Evolutionary conservation across 2,329 filamentous ascomycete genomes (phyloP).

Genomic region (Teratosphaeria gauchensis): DNA sequence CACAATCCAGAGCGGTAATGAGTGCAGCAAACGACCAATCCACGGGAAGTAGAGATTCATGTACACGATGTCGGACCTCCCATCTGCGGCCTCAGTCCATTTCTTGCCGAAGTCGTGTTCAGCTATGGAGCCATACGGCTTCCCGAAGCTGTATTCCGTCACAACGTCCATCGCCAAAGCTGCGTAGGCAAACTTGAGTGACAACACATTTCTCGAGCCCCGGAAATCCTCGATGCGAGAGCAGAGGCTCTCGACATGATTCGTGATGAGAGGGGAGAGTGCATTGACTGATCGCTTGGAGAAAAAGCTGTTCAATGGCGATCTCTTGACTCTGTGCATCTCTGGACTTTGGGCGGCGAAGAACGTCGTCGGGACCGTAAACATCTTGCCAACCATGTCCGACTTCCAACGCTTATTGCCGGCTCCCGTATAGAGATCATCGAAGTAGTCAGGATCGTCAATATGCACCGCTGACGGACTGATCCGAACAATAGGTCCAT

Average conservation of each 20-base stretch:
- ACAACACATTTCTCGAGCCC: background rate
- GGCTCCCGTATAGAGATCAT: constrained; percentile 2
- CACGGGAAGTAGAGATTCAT: constrained; percentile 4
- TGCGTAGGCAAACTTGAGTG: constrained; percentile 1
- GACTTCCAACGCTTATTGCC: constrained; percentile 4
- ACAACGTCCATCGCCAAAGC: constrained; percentile 24
- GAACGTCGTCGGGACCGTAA: constrained; percentile 3
- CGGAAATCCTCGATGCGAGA: background rate
- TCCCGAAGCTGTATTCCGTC: constrained; percentile 21
- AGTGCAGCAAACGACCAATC: constrained; percentile 29
- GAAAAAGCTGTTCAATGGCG: background rate
- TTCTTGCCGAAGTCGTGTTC: background rate
- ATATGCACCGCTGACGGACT: constrained; percentile 38
- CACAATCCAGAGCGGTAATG: constrained; percentile 24
- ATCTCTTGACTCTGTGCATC: constrained; percentile 2
- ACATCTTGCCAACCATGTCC: constrained; percentile 3
- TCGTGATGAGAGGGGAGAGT: background rate
- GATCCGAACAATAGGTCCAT: constrained; percentile 34
- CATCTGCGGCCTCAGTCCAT: background rate
- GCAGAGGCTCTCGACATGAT: background rate
- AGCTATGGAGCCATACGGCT: background rate
- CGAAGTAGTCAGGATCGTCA: constrained; percentile 14
- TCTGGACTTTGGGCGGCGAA: constrained; percentile 5
- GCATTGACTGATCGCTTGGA: background rate
- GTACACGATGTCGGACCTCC: background rate